Evolutionary conservation across 495 filamentous ascomycete species (phyloP).

Genomic region (Aspergillus biplanus): DNA sequence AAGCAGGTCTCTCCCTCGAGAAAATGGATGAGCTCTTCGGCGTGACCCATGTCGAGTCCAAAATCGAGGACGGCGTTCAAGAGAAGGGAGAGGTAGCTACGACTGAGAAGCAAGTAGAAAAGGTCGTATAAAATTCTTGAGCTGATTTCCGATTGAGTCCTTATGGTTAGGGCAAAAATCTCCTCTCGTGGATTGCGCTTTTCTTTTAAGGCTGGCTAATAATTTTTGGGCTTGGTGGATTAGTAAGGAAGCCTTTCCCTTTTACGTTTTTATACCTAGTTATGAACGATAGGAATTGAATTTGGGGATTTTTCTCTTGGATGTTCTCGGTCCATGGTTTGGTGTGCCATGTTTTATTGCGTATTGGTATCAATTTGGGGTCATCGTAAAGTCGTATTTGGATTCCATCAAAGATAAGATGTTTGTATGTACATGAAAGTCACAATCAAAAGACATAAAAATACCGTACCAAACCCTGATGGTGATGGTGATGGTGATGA

Average conservation of each 20-base stretch:
- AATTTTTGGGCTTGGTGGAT: too few species aligned
- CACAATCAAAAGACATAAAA: not conserved
- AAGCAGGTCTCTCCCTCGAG: constrained; percentile 45
- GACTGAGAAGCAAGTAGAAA: constrained; percentile 1
- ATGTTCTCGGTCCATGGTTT: too few species aligned
- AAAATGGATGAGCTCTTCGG: constrained; percentile 59
- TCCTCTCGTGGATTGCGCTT: too few species aligned
- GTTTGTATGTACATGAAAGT: constrained; percentile 17
- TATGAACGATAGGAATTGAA: too few species aligned
- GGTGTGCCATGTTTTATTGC: not conserved
- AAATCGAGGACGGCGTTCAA: constrained; percentile 21
- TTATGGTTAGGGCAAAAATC: too few species aligned
- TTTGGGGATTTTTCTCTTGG: too few species aligned
- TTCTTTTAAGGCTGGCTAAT: too few species aligned
- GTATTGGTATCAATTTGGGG: not conserved
- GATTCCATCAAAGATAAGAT: constrained; percentile 7
- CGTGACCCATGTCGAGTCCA: constrained; percentile 29
- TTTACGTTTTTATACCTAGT: too few species aligned
- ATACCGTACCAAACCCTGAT: not conserved
- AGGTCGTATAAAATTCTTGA: constrained; percentile 3
- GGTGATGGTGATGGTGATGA: not conserved
- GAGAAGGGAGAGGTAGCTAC: constrained; percentile 26
- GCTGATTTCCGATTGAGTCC: not conserved
- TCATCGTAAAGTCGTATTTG: constrained; percentile 20
- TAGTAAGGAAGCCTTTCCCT: too few species aligned